A percentile compares a stretch with the other conserved stretches of the same genome.
Evolutionary conservation across 192 early-diverging fungal species (phyloP).

Genomic region (Entomortierella lignicola): DNA sequence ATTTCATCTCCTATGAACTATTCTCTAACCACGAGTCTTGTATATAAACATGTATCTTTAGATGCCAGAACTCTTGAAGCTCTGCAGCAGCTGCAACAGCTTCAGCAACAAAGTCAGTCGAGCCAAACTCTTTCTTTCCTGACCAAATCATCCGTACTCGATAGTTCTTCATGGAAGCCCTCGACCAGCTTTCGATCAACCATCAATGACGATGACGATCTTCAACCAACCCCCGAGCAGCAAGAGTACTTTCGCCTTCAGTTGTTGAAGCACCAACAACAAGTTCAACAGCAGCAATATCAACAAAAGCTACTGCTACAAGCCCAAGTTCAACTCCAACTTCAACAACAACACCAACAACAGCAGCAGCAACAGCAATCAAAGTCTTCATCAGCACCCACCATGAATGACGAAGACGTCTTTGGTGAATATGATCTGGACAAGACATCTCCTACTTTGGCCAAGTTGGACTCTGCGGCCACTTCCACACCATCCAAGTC

Average conservation of each 20-base stretch:
- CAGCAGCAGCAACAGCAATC: slow-evolving; percentile 7
- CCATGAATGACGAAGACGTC: slow-evolving; percentile 32
- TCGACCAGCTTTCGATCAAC: slow-evolving; percentile 6
- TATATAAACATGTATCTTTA: background rate
- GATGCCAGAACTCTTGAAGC: slow-evolving; percentile 22
- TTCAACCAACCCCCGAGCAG: slow-evolving; percentile 46
- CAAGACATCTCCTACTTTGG: slow-evolving; percentile 1
- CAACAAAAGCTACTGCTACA: slow-evolving; percentile 41
- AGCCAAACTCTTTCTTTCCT: background rate
- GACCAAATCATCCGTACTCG: background rate
- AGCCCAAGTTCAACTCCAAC: slow-evolving; percentile 26
- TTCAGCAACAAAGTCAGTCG: slow-evolving; percentile 9
- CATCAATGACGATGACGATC: slow-evolving; percentile 35
- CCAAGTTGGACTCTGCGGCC: background rate
- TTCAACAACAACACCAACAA: slow-evolving; percentile 30
- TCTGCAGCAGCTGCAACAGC: slow-evolving; percentile 18
- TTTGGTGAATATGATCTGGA: slow-evolving; percentile 32
- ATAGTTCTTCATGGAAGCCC: slow-evolving; percentile 7
- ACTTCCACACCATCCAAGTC: background rate
- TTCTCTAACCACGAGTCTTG: background rate
- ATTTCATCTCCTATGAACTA: too few relatives aligned
- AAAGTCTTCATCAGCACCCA: slow-evolving; percentile 7
- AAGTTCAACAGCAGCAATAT: slow-evolving; percentile 39
- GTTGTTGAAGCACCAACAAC: slow-evolving; percentile 49
- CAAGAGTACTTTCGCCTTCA: slow-evolving; percentile 51